Evolutionary conservation across 2,329 filamentous ascomycete genomes (phyloP).

Genomic region (Aspergillus sp.): DNA sequence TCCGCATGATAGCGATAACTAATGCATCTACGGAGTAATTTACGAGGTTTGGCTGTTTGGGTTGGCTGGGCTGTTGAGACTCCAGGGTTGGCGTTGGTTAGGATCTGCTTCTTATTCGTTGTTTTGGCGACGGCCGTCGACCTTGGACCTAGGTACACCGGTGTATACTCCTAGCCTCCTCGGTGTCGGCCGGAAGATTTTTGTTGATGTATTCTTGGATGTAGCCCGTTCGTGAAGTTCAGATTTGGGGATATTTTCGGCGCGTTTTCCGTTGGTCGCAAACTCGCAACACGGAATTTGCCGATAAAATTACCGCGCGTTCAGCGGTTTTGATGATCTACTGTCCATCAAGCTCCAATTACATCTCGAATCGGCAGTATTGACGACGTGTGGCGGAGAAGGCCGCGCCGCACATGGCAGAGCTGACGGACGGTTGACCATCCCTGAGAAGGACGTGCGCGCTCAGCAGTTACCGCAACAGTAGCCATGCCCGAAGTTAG

Average conservation of each 20-base stretch:
- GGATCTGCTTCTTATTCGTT: not conserved
- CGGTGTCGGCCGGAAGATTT: too few species aligned
- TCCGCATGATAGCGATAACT: not conserved
- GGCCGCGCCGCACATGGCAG: not conserved
- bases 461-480: not conserved
- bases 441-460: not conserved
- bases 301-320: not conserved
- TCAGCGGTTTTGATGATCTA: not conserved
- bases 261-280: not conserved
- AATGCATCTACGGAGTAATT: not conserved
- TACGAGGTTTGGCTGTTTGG: not conserved
- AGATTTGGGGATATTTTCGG: not conserved
- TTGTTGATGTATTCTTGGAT: too few species aligned
- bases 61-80: too few species aligned
- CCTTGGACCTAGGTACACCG: too few species aligned
- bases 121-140: not conserved
- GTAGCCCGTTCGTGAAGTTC: not conserved
- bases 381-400: constrained; percentile 1
- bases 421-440: not conserved
- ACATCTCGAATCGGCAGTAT: constrained; percentile 6
- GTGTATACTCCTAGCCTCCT: too few species aligned
- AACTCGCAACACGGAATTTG: not conserved
- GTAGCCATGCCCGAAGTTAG: not conserved
- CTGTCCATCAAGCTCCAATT: not conserved
- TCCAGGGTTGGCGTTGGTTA: not conserved